Percentiles rank a stretch among this genome's conserved stretches.
These are phyloP conservation scores for Aspergillus floridensis DNA, from an alignment of 2,329 filamentous ascomycete genomes.

Conservation along the genomic window DNA sequence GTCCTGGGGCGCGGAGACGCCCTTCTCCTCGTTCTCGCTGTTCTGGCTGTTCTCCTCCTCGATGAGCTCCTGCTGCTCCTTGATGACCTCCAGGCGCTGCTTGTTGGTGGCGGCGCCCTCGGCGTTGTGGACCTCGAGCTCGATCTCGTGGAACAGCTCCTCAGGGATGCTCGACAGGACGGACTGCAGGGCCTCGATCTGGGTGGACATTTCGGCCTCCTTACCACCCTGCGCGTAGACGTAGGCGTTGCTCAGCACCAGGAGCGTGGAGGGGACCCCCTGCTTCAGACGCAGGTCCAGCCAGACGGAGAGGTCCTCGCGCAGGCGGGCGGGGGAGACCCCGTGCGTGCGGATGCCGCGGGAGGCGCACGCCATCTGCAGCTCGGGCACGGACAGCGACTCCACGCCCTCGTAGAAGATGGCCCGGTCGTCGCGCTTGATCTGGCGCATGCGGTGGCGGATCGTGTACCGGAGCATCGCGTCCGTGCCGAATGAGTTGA, in stretches of 20 bases:
- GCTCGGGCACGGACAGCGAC: constrained; percentile 84
- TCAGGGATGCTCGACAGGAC: constrained; percentile 94
- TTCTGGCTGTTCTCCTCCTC: constrained; percentile 95
- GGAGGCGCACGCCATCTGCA: constrained; percentile 87
- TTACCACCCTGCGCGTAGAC: constrained; percentile 80
- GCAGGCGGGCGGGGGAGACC: constrained; percentile 80
- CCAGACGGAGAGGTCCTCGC: constrained; percentile 91
- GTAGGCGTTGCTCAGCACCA: constrained; percentile 95
- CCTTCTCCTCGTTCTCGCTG: constrained; percentile 72
- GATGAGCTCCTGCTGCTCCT: constrained; percentile 97
- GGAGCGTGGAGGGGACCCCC: constrained; percentile 90
- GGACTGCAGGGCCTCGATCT: constrained; percentile 89
- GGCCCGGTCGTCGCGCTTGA: constrained; percentile 94
- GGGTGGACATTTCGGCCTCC: constrained; percentile 76
- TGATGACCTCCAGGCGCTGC: constrained; percentile 95
- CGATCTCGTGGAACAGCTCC: constrained; percentile 98
- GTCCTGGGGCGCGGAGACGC: constrained; percentile 75
- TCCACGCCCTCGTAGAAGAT: constrained; percentile 94
- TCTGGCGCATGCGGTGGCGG: constrained; percentile 96
- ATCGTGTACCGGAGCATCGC: constrained; percentile 97
- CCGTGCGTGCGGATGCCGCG: constrained; percentile 91
- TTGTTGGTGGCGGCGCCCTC: constrained; percentile 98
- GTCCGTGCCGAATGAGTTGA: constrained; percentile 95
- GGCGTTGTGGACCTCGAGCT: constrained; percentile 93
- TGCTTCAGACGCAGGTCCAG: constrained; percentile 89